Percentiles rank a stretch among this genome's conserved stretches.
These are phyloP conservation scores for Mortierella antarctica DNA, from an alignment of 192 early-diverging fungal species.

Conservation along the genomic window DNA sequence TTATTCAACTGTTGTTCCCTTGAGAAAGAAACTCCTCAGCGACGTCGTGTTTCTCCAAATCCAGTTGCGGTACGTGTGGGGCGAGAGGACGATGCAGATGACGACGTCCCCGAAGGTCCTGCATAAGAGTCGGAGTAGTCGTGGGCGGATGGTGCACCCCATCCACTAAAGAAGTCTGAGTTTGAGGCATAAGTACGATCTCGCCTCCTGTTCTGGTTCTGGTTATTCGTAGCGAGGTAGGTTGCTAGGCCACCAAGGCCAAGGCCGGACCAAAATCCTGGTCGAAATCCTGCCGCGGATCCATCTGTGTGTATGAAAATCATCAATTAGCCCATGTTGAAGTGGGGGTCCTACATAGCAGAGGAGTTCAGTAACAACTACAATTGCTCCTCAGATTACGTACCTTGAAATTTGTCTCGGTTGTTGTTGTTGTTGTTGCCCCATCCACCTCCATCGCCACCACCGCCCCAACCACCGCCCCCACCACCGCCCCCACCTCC, in stretches of 20 bases:
- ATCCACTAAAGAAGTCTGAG: conserved; percentile 11
- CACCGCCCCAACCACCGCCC: conserved; percentile 18
- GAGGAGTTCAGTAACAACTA: background rate
- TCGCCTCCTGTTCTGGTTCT: background rate
- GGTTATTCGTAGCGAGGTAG: conserved; percentile 26
- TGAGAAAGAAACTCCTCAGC: background rate
- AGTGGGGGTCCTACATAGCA: too few relatives aligned
- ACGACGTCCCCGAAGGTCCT: conserved; percentile 9
- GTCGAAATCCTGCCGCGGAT: conserved; percentile 29
- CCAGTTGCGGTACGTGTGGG: conserved; percentile 35
- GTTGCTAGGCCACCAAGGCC: conserved; percentile 40
- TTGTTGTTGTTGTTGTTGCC: conserved; percentile 16
- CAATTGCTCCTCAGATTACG: background rate
- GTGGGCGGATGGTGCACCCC: conserved; percentile 8
- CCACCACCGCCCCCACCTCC: conserved; percentile 17
- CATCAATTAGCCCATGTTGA: background rate
- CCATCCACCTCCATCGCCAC: conserved; percentile 10
- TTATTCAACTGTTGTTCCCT: background rate
- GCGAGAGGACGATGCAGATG: conserved; percentile 15
- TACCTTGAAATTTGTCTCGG: conserved; percentile 19
- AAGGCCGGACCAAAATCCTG: conserved; percentile 54
- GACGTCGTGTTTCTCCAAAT: conserved; percentile 47
- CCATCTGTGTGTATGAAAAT: background rate
- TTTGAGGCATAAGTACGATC: too few relatives aligned
- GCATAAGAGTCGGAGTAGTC: too few relatives aligned